Evolutionary conservation across 169 alveolate genomes (phyloP).

Genomic region (Cryptosporidium felis): DNA sequence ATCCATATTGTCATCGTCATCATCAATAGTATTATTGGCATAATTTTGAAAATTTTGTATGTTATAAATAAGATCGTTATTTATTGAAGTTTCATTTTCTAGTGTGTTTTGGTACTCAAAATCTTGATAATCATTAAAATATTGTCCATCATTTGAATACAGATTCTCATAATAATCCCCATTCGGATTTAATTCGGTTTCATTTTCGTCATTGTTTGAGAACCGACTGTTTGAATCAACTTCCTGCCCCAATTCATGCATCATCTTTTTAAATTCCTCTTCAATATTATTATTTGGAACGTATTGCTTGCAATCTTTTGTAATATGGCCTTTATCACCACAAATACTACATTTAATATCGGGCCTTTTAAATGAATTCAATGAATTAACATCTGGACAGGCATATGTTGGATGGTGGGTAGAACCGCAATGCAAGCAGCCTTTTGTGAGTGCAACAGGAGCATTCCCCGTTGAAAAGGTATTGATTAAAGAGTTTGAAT

Average conservation of each 20-base stretch:
- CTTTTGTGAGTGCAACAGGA: neutral
- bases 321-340: constrained; percentile 91
- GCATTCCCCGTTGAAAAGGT: constrained; percentile 24
- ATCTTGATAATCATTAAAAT: neutral
- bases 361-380: constrained; percentile 73
- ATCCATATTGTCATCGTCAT: constrained; percentile 64
- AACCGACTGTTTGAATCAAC: neutral
- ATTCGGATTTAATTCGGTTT: neutral
- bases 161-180: constrained; percentile 25
- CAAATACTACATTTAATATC: constrained; percentile 84
- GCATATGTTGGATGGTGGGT: constrained; percentile 59
- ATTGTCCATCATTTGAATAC: neutral
- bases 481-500: neutral
- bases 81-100: neutral
- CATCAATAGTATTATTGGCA: neutral
- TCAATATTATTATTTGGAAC: constrained; percentile 67
- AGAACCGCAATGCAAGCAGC: constrained; percentile 67
- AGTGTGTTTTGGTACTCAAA: neutral
- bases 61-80: too few relatives aligned
- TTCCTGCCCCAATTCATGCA: constrained; percentile 38
- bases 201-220: neutral
- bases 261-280: constrained; percentile 62
- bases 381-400: constrained; percentile 45
- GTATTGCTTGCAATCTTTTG: constrained; percentile 86
- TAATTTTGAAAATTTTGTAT: too few relatives aligned